Percentiles rank a stretch among this genome's conserved stretches.
Conservation (phyloP, 257 asterid species). For the Rhazya stricta region DNA sequence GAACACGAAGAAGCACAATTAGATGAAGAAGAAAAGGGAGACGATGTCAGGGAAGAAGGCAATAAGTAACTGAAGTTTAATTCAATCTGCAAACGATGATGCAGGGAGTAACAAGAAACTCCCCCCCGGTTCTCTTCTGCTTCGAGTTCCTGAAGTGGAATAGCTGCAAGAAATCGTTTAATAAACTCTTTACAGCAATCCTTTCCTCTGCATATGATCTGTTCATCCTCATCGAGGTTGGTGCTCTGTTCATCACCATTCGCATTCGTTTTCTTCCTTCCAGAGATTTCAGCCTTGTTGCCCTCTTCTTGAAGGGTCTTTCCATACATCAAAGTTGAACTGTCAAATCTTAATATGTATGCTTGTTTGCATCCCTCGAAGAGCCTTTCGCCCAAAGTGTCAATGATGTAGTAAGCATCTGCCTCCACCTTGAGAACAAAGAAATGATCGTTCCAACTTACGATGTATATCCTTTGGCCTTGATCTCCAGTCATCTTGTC, state of each 20-base stretch:
- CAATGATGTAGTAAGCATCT: slow-evolving; percentile 49
- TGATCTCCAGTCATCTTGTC: slow-evolving; percentile 13
- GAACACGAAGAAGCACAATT: slow-evolving; percentile 35
- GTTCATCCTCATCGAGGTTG: slow-evolving; percentile 11
- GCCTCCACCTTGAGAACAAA: slow-evolving; percentile 57
- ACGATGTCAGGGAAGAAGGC: slow-evolving; percentile 40
- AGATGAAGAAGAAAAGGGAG: slow-evolving; percentile 51
- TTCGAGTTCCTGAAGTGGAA: slow-evolving; percentile 54
- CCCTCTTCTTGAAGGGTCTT: neutral
- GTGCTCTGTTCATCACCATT: slow-evolving; percentile 2
- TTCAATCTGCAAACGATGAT: slow-evolving; percentile 66
- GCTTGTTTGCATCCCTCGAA: slow-evolving; percentile 67
- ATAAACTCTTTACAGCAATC: slow-evolving; percentile 68
- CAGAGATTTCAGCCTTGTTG: neutral
- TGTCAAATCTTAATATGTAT: slow-evolving; percentile 52
- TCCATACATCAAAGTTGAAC: slow-evolving; percentile 27
- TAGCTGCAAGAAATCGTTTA: slow-evolving; percentile 59
- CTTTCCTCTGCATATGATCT: slow-evolving; percentile 49
- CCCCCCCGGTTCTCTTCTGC: slow-evolving; percentile 49
- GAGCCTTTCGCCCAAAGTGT: slow-evolving; percentile 69
- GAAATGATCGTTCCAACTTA: slow-evolving; percentile 82
- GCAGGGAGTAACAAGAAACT: slow-evolving; percentile 49
- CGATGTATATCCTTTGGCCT: slow-evolving; percentile 46
- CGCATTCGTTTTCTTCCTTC: slow-evolving; percentile 1
- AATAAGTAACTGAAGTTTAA: slow-evolving; percentile 43